These are phyloP conservation scores for Eucalyptus virginea DNA, from an alignment of 345 rosid genomes.

Conservation along the genomic window DNA sequence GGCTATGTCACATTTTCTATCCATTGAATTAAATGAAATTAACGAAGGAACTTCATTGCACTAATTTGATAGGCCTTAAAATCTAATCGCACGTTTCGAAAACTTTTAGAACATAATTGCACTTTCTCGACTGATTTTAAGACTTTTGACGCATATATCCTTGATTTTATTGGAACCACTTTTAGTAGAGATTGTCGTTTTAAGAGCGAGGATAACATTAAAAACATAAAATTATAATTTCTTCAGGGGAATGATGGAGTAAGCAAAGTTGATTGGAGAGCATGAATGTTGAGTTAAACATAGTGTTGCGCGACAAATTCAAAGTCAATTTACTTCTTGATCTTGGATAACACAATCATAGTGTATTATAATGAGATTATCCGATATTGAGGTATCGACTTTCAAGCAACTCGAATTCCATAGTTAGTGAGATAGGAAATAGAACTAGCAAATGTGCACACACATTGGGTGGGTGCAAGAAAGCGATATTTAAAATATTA, in stretches of 20 bases:
- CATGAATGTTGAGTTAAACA: background rate
- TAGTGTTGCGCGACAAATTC: background rate
- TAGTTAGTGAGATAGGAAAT: background rate
- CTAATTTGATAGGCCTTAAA: background rate
- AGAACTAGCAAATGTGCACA: background rate
- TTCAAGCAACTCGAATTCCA: background rate
- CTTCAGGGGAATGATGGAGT: background rate
- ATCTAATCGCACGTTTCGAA: rapidly evolving
- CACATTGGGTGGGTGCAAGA: background rate
- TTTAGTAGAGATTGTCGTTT: background rate
- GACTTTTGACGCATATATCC: background rate
- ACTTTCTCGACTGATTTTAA: background rate
- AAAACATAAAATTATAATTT: background rate
- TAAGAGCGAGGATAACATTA: background rate
- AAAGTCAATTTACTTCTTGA: background rate
- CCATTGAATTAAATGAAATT: background rate
- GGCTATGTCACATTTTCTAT: background rate
- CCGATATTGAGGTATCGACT: rapidly evolving
- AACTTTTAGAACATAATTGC: background rate
- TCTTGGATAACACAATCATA: background rate
- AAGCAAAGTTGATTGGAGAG: background rate
- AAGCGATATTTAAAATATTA: background rate
- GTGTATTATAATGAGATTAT: background rate
- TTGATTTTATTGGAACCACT: background rate
- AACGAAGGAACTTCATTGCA: background rate